phyloP scores from a whole-genome alignment of 495 filamentous ascomycete species.

The Penicillium silybi region DNA sequence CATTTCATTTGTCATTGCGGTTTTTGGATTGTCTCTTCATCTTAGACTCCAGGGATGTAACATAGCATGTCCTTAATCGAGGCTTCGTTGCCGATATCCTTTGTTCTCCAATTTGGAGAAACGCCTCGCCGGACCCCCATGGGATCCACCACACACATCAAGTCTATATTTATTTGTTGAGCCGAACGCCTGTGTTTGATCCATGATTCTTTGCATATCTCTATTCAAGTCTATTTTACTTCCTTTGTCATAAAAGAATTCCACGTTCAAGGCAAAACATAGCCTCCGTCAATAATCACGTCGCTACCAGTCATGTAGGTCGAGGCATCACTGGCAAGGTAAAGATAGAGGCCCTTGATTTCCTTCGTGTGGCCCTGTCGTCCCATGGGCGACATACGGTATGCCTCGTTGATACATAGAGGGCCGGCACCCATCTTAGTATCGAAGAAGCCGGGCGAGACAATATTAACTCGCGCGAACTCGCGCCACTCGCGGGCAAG shows the following conservation, averaged over 20 bases:
- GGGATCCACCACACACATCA: too few relatives aligned
- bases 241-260: too few relatives aligned
- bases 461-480: constrained; percentile 59
- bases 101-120: background rate
- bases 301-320: constrained; percentile 67
- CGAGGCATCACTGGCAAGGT: constrained; percentile 59
- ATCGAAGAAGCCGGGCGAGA: constrained; percentile 68
- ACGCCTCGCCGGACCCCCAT: too few relatives aligned
- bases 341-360: constrained; percentile 60
- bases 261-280: constrained; percentile 30
- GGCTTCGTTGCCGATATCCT: too few relatives aligned
- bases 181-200: too few relatives aligned
- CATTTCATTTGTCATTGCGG: too few relatives aligned
- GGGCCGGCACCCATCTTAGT: constrained; percentile 55
- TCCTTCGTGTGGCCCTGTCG: constrained; percentile 59
- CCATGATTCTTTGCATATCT: too few relatives aligned
- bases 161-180: too few relatives aligned
- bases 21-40: too few relatives aligned
- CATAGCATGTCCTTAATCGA: too few relatives aligned
- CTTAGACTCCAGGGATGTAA: too few relatives aligned
- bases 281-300: constrained; percentile 59
- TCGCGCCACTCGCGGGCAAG: constrained; percentile 68
- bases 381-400: constrained; percentile 58
- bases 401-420: constrained; percentile 51
- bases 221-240: too few relatives aligned